A percentile compares a stretch with the other conserved stretches of the same genome.
These are phyloP conservation scores for Cladochytrium replicatum DNA, from an alignment of 192 early-diverging fungal genomes.

Conservation along the genomic window DNA sequence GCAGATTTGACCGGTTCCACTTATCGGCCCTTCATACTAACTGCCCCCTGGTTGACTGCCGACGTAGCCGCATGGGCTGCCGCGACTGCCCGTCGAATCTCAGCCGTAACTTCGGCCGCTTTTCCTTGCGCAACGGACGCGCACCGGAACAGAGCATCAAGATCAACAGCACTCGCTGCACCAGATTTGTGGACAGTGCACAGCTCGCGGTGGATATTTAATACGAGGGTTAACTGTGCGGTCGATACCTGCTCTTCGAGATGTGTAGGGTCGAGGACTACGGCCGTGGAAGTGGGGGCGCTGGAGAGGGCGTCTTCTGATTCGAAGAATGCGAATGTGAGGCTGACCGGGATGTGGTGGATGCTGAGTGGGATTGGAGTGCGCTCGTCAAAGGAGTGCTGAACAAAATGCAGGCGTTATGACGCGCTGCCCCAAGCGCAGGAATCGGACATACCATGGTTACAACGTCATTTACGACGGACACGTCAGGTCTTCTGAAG, in stretches of 20 bases:
- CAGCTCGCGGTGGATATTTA: slow-evolving; percentile 88
- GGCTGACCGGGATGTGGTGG: slow-evolving; percentile 90
- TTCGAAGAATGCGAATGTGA: slow-evolving; percentile 88
- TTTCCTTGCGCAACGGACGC: slow-evolving; percentile 68
- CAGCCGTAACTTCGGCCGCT: slow-evolving; percentile 65
- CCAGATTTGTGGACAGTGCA: slow-evolving; percentile 88
- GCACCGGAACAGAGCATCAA: slow-evolving; percentile 69
- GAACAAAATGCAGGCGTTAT: neutral
- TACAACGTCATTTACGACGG: slow-evolving; percentile 83
- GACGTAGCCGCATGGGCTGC: no score
- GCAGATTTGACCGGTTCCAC: no score
- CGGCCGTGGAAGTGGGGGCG: no score
- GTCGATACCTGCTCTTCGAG: slow-evolving; percentile 80
- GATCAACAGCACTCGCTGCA: slow-evolving; percentile 68
- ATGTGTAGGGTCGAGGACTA: slow-evolving; percentile 75
- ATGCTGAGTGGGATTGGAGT: slow-evolving; percentile 90
- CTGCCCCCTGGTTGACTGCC: no score
- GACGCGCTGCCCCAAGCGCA: neutral
- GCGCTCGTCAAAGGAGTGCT: slow-evolving; percentile 78
- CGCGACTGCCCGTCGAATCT: no score
- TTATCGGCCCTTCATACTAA: no score
- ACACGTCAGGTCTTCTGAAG: slow-evolving; percentile 91
- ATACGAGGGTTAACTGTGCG: slow-evolving; percentile 76
- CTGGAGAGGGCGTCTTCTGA: no score
- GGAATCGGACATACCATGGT: slow-evolving; percentile 57